Conservation (phyloP, 768 basidiomycete genomes). For the Macrolepiota albuminosa region DNA sequence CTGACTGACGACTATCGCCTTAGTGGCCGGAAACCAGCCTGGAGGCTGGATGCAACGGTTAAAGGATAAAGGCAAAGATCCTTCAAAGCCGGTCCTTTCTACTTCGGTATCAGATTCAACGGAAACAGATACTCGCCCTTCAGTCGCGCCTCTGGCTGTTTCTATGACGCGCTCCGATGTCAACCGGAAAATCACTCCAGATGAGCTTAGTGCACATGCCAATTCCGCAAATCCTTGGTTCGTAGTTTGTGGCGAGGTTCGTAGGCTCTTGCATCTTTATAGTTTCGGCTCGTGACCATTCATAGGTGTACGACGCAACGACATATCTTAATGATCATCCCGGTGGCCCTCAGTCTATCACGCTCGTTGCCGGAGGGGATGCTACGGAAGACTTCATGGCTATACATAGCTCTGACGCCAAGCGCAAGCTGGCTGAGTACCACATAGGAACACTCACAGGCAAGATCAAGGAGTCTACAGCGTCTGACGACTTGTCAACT, state of each 20-base stretch:
- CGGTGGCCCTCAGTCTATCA: constrained; percentile 52
- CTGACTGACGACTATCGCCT: not conserved
- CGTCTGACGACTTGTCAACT: constrained; percentile 9
- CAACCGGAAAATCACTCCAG: constrained; percentile 21
- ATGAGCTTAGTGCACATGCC: not conserved
- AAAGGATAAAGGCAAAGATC: constrained; percentile 39
- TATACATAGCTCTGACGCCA: constrained; percentile 53
- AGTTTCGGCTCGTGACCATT: not conserved
- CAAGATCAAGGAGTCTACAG: not conserved
- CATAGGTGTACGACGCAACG: constrained; percentile 46
- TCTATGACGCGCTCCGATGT: constrained; percentile 43
- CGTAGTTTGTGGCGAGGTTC: not conserved
- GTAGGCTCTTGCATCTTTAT: not conserved
- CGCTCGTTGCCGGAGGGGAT: constrained; percentile 52
- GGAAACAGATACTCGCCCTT: not conserved
- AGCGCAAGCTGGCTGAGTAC: constrained; percentile 37
- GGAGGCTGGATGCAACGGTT: constrained; percentile 64
- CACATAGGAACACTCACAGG: constrained; percentile 13
- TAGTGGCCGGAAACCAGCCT: constrained; percentile 33
- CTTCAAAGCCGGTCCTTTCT: constrained; percentile 35
- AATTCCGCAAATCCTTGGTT: constrained; percentile 1
- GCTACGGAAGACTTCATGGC: constrained; percentile 62
- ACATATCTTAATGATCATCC: constrained; percentile 52
- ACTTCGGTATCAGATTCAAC: constrained; percentile 1
- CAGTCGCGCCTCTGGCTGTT: constrained; percentile 19